These are phyloP conservation scores for Citrus sinensis DNA, from an alignment of 345 rosid genomes.

Conservation along the genomic window DVS_A1.0 CM039166.1:805501-806000, in stretches of 20 bases:
- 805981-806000: not conserved
- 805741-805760: not conserved
- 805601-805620: slow-evolving; percentile 82
- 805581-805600: slow-evolving; percentile 87
- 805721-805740: slow-evolving; percentile 13
- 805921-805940: not conserved
- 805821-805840: not conserved
- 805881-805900: not conserved
- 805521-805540: slow-evolving; percentile 28
- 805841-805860: not conserved
- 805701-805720: slow-evolving; percentile 5
- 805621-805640: slow-evolving; percentile 45
- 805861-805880: not conserved
- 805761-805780: not conserved
- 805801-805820: not conserved
- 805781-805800: not conserved
- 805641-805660: slow-evolving; percentile 57
- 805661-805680: slow-evolving; percentile 40
- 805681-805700: slow-evolving; percentile 9
- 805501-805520: slow-evolving; percentile 17
- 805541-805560: slow-evolving; percentile 26
- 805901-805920: not conserved
- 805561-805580: slow-evolving; percentile 35
- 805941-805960: not conserved
- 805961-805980: not conserved